phyloP scores from a whole-genome alignment of 1,284 basidiomycete species.

The Tilletiopsis washingtonensis region DNA sequence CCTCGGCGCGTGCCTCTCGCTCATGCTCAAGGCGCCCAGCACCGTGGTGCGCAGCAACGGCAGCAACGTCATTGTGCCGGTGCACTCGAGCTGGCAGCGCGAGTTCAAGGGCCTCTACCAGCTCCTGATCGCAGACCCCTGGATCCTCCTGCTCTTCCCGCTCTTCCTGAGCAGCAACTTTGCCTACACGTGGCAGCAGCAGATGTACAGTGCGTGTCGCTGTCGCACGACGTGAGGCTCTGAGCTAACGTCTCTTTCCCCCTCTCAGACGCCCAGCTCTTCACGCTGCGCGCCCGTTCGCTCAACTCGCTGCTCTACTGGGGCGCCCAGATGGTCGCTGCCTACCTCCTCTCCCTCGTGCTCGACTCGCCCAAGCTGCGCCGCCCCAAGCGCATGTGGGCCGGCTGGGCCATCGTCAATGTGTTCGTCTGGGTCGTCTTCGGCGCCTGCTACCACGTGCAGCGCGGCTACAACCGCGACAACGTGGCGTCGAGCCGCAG shows the following conservation, averaged over 20 bases:
- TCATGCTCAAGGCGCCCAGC: slow-evolving; percentile 24
- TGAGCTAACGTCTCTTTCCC: no score
- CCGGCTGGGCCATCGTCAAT: slow-evolving; percentile 32
- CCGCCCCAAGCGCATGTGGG: slow-evolving; percentile 24
- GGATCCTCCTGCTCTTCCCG: slow-evolving; percentile 33
- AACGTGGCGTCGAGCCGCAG: slow-evolving; percentile 1
- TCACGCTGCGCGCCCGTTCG: slow-evolving; percentile 36
- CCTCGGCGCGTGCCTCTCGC: slow-evolving; percentile 19
- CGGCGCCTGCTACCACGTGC: slow-evolving; percentile 34
- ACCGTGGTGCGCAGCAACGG: slow-evolving; percentile 30
- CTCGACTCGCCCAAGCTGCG: slow-evolving; percentile 26
- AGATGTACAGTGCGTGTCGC: slow-evolving; percentile 16
- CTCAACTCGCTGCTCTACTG: slow-evolving; percentile 50
- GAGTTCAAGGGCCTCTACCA: slow-evolving; percentile 27
- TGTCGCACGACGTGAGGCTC: no score
- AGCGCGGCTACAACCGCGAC: slow-evolving; percentile 27
- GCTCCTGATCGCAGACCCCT: slow-evolving; percentile 26
- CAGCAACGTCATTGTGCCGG: slow-evolving; percentile 22
- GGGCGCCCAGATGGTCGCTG: slow-evolving; percentile 45
- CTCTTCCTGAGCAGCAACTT: slow-evolving; percentile 35
- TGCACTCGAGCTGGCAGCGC: slow-evolving; percentile 23
- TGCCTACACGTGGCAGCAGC: slow-evolving; percentile 42
- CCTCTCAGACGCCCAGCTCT: slow-evolving; percentile 10
- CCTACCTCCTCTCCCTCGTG: slow-evolving; percentile 25
- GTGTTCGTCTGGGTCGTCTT: slow-evolving; percentile 34